These are phyloP conservation scores for Dendrobium officinale DNA, from an alignment of 106 monocot genomes.

Conservation along the genomic window DNA sequence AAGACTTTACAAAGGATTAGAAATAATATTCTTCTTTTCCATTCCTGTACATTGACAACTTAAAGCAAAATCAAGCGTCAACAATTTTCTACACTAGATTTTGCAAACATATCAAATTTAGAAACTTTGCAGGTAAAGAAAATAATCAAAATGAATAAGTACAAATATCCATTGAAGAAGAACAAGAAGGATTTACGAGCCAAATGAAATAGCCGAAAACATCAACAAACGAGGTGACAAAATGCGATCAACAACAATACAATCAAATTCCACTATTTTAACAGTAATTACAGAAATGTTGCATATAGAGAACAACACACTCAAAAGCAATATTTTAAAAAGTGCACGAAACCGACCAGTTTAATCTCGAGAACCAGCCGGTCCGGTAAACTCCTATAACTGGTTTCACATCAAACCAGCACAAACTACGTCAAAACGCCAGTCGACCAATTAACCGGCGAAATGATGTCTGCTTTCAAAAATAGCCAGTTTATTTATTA, in stretches of 20 bases:
- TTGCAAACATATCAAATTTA: neutral
- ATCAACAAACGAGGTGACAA: neutral
- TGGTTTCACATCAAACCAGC: too few species aligned
- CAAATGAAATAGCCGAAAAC: neutral
- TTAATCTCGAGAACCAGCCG: too few species aligned
- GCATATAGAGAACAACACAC: neutral
- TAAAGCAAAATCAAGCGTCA: neutral
- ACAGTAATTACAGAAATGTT: neutral
- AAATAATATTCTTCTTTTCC: too few species aligned
- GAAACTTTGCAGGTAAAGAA: neutral
- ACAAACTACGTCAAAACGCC: too few species aligned
- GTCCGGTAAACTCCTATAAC: too few species aligned
- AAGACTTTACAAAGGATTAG: too few species aligned
- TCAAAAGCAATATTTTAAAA: neutral
- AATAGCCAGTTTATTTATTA: too few species aligned
- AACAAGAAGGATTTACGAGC: neutral
- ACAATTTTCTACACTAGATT: neutral
- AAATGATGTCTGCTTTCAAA: too few species aligned
- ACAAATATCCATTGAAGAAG: neutral
- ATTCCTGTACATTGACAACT: too few species aligned
- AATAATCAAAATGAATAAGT: neutral
- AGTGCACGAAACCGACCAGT: too few species aligned
- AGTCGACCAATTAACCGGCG: too few species aligned
- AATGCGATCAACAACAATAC: neutral
- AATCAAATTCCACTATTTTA: neutral